Conservation (phyloP, 2,329 filamentous ascomycete species). For the Fusarium musae region DNA sequence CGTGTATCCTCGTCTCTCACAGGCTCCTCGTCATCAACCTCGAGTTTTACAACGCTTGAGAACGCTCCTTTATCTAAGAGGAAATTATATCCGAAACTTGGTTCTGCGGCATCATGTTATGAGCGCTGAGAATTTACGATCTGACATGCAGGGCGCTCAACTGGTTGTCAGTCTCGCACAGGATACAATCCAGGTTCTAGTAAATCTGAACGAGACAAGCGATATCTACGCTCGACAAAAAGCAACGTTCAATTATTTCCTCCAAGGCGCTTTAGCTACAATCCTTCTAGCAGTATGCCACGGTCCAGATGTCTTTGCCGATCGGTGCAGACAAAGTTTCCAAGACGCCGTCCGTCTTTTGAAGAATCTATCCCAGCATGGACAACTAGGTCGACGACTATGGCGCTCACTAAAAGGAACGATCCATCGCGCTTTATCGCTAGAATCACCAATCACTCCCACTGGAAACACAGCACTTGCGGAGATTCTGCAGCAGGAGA, state of each 20-base stretch:
- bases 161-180: constrained; percentile 3
- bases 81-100: background rate
- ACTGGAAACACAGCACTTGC: background rate
- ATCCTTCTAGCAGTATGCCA: constrained; percentile 7
- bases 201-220: constrained; percentile 11
- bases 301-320: constrained; percentile 2
- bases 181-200: constrained; percentile 5
- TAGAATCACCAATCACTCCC: background rate
- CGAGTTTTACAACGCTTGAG: background rate
- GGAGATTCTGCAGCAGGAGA: background rate
- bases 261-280: background rate
- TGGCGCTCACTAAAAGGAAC: constrained; percentile 10
- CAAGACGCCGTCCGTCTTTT: background rate
- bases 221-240: constrained; percentile 12
- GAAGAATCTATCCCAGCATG: background rate
- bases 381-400: background rate
- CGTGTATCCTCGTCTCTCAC: constrained; percentile 8
- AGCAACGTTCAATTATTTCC: constrained; percentile 4
- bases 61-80: constrained; percentile 2
- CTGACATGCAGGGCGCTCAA: background rate
- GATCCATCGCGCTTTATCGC: background rate
- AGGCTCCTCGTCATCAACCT: constrained; percentile 2
- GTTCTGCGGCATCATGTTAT: constrained; percentile 1
- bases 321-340: constrained; percentile 2
- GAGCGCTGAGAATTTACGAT: background rate